Base-by-base conservation (phyloP, 2,329 filamentous ascomycete species). In the Trematosphaeria pertusa region DNA sequence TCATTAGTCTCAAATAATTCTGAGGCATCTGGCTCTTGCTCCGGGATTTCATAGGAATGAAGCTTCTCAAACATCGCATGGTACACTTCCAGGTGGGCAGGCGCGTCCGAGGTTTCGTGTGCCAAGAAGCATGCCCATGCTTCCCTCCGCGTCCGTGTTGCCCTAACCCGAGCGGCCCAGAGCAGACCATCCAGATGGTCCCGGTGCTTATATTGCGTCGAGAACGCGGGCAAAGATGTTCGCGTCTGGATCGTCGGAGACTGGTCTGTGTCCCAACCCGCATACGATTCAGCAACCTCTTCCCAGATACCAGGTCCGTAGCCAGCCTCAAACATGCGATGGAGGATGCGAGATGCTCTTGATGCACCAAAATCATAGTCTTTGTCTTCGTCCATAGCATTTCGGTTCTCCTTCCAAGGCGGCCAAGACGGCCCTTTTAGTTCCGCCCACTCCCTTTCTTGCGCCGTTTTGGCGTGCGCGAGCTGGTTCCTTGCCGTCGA, bases 121-220 rank as follows among this genome's bases (percentile, higher is more conserved):
- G 81, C 77, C 32, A 84, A 65, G 61, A 85, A 87, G 51, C 81
- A 84, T 17, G 83, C 83, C 84, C 84, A 87, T 5, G 84, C 83
- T 69, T 87, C 84, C 50, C 82, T 77, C 36, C 81, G 68, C 3
- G 84, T 86, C 26, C 84, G 75, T 9, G 84, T 87, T 17, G 81
- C 76, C 35, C 74, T 73, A 41, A 87, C 80, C 9, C 84, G 77
- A 22, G 80, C 81, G 46, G 75, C 75, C 84, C 84, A 87, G 9
- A 81, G 58, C 9, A 72, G 50, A 2, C 58, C 56, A 12, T 72
- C 43, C 3, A 54, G 40, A n/a, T 32, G 26, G 6, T 35, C 15
- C 24, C 37, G 7, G 19, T 56, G 35, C 31, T 20, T 15, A 14
- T 44, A 43, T 18, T 44, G 35, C 5, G 48, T 46, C 18, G 48